Evolutionary conservation across 148 eudicot genomes (phyloP).

Genomic region (Pouteria glomerata): DNA sequence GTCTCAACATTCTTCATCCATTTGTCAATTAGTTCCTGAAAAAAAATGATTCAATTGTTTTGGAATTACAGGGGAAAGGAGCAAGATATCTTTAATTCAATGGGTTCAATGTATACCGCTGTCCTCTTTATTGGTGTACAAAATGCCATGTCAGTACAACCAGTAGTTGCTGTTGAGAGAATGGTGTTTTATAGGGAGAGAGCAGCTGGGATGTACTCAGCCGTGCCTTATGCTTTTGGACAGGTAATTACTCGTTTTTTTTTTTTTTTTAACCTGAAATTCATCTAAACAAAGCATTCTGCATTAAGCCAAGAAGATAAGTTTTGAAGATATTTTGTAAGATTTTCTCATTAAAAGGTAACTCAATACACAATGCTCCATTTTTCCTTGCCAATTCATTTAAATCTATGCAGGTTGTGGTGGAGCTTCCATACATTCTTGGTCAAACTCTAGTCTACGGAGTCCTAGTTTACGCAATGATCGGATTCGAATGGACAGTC

Average conservation of each 20-base stretch:
- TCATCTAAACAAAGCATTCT: not conserved
- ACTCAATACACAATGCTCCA: not conserved
- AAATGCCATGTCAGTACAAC: slow-evolving; percentile 63
- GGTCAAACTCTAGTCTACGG: slow-evolving; percentile 42
- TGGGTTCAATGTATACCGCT: slow-evolving; percentile 76
- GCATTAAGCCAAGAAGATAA: not conserved
- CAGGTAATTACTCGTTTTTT: slow-evolving; percentile 31
- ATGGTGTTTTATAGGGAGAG: slow-evolving; percentile 71
- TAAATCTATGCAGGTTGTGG: slow-evolving; percentile 49
- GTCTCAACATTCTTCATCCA: not conserved
- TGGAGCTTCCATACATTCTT: slow-evolving; percentile 67
- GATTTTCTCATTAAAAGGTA: not conserved
- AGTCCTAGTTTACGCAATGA: no score
- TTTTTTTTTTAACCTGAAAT: no score
- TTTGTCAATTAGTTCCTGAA: not conserved
- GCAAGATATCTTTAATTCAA: slow-evolving; percentile 53
- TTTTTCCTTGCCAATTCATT: not conserved
- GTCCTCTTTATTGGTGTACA: slow-evolving; percentile 55
- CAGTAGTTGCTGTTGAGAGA: slow-evolving; percentile 63
- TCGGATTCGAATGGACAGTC: slow-evolving; percentile 73
- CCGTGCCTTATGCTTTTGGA: slow-evolving; percentile 73
- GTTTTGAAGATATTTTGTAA: not conserved
- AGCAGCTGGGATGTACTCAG: slow-evolving; percentile 84
- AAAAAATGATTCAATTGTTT: not conserved
- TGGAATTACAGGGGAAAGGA: slow-evolving; percentile 22